Evolutionary conservation across 257 asterid genomes (phyloP), one percentile per base, ranked within the genome.

Genomic region (Euphrasia confusa): DNA sequence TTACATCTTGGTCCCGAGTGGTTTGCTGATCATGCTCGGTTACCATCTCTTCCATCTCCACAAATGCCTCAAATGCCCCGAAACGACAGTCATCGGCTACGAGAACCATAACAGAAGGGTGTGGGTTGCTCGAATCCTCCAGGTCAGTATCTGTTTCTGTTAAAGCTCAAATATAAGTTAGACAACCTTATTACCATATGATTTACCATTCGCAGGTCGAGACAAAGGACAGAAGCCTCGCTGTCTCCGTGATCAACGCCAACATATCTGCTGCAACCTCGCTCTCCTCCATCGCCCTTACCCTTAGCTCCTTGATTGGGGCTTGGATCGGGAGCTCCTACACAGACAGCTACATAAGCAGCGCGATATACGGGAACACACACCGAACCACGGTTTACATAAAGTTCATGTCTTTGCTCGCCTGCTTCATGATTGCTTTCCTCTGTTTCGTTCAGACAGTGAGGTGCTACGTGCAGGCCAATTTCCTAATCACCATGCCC

Each of bases 101-200:
- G 89, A 85, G 68, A 83, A 83, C 66, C 67, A 88, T 64, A 76
- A 66, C 81, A 73, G 53, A 53, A 73, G 71, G 77, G 77, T 55
- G 60, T 85, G 94, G 96, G 87, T 88, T 10, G 71, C 79, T 66
- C 71, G 84, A 75, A 76, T 75, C 70, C 30, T 80, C 64, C 71
- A 79, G 94, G 96, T 85, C 4, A 67, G 75, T 55, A 58, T 13
- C 28, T 60, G 3, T 28, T 11, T 37, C 2, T 21, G 24, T 21
- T 21, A 21, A 21, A 21, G 24, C 24, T 21, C 24, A 21, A 21
- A 21, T 21, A 21, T 21, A 21, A 21, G 24, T 21, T 21, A 21
- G 24, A 21, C 24, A 21, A 21, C 24, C 1, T 21, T 21, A 21
- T 21, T 21, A 21, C 24, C 24, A 21, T 21, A 21, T 21, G 24